phyloP scores from a whole-genome alignment of 2,329 filamentous ascomycete species.

The Verticillium nonalfalfae region DNA sequence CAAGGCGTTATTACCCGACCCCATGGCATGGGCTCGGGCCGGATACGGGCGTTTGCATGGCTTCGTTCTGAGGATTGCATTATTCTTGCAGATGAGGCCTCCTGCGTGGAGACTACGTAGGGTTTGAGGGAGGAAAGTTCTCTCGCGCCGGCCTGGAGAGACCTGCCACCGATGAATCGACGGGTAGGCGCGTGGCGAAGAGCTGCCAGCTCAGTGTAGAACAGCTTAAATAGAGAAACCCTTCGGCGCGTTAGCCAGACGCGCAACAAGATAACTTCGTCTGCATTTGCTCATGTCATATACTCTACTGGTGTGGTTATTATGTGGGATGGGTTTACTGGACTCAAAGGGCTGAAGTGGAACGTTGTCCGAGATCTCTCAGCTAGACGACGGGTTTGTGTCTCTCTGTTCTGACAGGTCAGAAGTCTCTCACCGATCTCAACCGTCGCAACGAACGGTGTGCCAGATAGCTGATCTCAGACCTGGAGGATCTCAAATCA shows the following conservation, averaged over 20 bases:
- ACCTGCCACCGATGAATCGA: neutral
- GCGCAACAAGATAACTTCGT: neutral
- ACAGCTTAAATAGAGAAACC: neutral
- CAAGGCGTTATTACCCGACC: conserved; percentile 21
- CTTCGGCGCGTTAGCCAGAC: neutral
- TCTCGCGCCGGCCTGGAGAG: neutral
- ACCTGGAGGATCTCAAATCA: neutral
- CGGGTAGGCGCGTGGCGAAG: neutral
- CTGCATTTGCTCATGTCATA: no score
- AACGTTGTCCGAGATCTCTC: no score
- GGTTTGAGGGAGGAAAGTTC: neutral
- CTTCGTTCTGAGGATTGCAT: neutral
- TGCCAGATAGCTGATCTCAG: neutral
- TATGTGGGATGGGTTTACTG: no score
- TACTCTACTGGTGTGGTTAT: no score
- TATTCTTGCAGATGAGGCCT: neutral
- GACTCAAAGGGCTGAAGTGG: no score
- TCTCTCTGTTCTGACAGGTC: neutral
- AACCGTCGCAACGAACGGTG: neutral
- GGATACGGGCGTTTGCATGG: neutral
- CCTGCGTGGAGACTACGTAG: neutral
- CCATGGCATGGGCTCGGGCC: neutral
- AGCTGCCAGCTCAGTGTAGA: neutral
- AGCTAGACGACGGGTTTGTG: neutral
- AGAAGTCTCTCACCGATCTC: neutral